These are phyloP conservation scores for Hymenoscyphus linearis DNA, from an alignment of 2,329 filamentous ascomycete species.

Conservation along the genomic window DNA sequence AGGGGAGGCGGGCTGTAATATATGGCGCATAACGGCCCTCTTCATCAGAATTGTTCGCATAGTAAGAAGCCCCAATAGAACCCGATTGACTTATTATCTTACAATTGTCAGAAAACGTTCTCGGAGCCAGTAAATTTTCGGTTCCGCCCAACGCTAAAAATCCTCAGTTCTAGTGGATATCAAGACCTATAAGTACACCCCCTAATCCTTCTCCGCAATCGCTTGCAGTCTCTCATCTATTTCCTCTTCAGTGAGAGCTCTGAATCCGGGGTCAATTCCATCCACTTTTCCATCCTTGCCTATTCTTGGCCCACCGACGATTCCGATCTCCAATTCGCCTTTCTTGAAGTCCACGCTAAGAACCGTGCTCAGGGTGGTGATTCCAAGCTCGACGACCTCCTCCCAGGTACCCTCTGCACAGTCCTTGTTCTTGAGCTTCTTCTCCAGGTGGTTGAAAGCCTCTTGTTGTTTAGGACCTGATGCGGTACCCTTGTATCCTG, in stretches of 20 bases:
- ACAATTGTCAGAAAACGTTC: not conserved
- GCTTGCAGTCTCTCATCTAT: conserved; percentile 97
- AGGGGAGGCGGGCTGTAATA: too few relatives aligned
- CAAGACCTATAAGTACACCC: not conserved
- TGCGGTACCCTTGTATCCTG: conserved; percentile 96
- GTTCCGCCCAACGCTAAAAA: conserved; percentile 3
- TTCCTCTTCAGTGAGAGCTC: conserved; percentile 90
- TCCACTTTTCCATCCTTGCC: conserved; percentile 81
- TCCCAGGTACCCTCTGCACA: conserved; percentile 88
- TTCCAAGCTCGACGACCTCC: conserved; percentile 95
- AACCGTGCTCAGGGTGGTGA: conserved; percentile 90
- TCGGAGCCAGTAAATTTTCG: conserved; percentile 1
- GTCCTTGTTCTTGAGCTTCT: conserved; percentile 99
- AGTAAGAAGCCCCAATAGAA: not conserved
- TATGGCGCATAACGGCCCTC: too few relatives aligned
- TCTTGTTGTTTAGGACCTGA: conserved; percentile 98
- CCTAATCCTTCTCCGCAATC: conserved; percentile 96
- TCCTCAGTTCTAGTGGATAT: conserved; percentile 3
- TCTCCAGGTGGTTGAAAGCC: conserved; percentile 96
- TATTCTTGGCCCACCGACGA: conserved; percentile 79
- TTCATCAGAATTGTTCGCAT: too few relatives aligned
- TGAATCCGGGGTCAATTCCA: conserved; percentile 73
- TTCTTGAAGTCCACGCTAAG: conserved; percentile 99
- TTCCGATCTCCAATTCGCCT: conserved; percentile 94
- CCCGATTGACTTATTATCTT: not conserved